These are phyloP conservation scores for Phyllosticta citribraziliensis DNA, from an alignment of 2,329 filamentous ascomycete genomes.

Conservation along the genomic window DNA sequence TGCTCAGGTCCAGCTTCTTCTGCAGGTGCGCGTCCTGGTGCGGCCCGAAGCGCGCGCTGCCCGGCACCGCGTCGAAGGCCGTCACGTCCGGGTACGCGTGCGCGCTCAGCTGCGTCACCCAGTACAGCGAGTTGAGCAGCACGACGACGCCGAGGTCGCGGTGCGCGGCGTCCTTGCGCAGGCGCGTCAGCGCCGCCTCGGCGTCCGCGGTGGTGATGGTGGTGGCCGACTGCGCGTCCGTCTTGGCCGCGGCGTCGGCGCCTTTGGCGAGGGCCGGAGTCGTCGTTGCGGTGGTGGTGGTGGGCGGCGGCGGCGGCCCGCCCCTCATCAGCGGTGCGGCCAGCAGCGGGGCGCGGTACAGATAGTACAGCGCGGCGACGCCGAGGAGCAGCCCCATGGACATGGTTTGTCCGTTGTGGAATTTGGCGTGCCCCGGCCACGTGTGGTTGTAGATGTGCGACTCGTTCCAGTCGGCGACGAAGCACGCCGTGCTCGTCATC, in stretches of 20 bases:
- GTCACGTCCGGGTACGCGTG: conserved; percentile 34
- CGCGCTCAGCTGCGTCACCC: conserved; percentile 33
- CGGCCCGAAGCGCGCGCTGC: neutral
- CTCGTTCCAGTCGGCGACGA: conserved; percentile 27
- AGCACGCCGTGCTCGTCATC: conserved; percentile 23
- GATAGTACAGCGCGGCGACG: conserved; percentile 29
- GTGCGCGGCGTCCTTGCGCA: neutral
- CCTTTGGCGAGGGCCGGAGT: neutral
- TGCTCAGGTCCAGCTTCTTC: conserved; percentile 2
- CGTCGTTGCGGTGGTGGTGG: neutral
- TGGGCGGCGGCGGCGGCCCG: neutral
- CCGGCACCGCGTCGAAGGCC: neutral
- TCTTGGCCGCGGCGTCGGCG: neutral
- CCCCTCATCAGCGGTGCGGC: neutral
- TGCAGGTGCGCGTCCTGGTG: neutral
- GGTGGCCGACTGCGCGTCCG: conserved; percentile 1
- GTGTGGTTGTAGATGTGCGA: conserved; percentile 40
- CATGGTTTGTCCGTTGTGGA: conserved; percentile 47
- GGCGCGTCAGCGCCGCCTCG: conserved; percentile 16
- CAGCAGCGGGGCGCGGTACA: conserved; percentile 15
- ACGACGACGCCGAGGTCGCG: conserved; percentile 9
- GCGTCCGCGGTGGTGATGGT: conserved; percentile 17
- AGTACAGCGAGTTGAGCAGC: conserved; percentile 35
- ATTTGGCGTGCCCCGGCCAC: conserved; percentile 43
- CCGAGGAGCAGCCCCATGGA: conserved; percentile 33